phyloP scores from a whole-genome alignment of 2,329 filamentous ascomycete genomes.

The Pseudocercospora macadamiae region DNA sequence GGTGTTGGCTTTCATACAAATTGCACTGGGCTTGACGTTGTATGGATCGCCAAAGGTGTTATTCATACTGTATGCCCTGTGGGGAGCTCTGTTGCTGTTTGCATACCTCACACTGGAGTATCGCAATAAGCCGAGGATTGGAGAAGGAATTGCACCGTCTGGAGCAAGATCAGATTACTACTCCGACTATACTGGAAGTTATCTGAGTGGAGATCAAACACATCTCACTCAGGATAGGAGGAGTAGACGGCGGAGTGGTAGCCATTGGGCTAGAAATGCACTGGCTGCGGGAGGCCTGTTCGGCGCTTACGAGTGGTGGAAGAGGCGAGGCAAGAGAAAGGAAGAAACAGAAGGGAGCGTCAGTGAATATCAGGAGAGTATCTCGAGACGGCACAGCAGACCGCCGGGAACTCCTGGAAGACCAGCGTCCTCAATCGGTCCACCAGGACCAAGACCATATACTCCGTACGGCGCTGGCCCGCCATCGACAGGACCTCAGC shows the following conservation, averaged over 20 bases:
- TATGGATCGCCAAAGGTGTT: conserved; percentile 86
- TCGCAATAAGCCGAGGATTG: conserved; percentile 50
- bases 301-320: conserved; percentile 60
- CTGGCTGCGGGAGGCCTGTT: conserved; percentile 59
- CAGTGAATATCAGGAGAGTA: conserved; percentile 17
- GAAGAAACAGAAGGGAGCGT: conserved; percentile 7
- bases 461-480: conserved; percentile 9
- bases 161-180: conserved; percentile 31
- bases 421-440: conserved; percentile 20
- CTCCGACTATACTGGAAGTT: conserved; percentile 34
- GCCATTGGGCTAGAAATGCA: conserved; percentile 48
- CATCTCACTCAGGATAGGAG: conserved; percentile 52
- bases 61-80: conserved; percentile 84
- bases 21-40: conserved; percentile 84
- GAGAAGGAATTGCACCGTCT: conserved; percentile 22
- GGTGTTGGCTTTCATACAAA: conserved; percentile 80
- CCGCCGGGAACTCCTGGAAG: conserved; percentile 24
- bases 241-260: conserved; percentile 28
- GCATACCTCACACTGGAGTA: conserved; percentile 78
- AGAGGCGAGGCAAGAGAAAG: conserved; percentile 45
- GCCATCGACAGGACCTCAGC: not conserved
- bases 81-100: conserved; percentile 71
- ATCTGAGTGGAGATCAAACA: conserved; percentile 56
- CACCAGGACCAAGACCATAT: conserved; percentile 18
- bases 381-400: conserved; percentile 8